A percentile compares a stretch with the other conserved stretches of the same genome.
These are phyloP conservation scores for Boletus sensibilis DNA, from an alignment of 768 basidiomycete genomes.

Conservation along the genomic window DNA sequence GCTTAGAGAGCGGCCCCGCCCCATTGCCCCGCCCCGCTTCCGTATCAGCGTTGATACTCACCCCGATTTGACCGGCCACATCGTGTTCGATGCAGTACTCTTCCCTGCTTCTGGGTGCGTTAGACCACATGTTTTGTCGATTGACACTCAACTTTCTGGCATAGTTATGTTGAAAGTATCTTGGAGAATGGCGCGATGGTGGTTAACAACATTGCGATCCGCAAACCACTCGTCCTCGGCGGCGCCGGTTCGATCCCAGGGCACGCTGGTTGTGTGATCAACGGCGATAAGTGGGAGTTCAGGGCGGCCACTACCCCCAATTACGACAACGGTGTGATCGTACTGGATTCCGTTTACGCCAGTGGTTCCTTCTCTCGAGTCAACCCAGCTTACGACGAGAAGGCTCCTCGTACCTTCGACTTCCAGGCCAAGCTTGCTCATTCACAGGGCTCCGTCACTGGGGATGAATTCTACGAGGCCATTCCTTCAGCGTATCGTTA, in stretches of 20 bases:
- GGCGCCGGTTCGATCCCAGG: conserved; percentile 15
- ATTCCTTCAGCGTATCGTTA: conserved; percentile 24
- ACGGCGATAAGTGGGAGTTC: conserved; percentile 31
- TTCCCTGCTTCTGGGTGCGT: conserved; percentile 47
- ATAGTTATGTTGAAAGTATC: conserved; percentile 30
- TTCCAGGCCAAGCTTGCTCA: conserved; percentile 21
- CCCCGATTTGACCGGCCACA: conserved; percentile 42
- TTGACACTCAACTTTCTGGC: background rate
- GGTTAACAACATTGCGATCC: conserved; percentile 26
- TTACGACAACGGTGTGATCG: conserved; percentile 23
- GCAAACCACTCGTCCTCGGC: conserved; percentile 30
- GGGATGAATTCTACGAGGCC: conserved; percentile 17
- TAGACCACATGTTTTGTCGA: conserved; percentile 6
- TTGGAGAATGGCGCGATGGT: conserved; percentile 36
- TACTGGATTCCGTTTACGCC: conserved; percentile 32
- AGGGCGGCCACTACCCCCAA: conserved; percentile 26
- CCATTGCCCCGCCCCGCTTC: conserved; percentile 37
- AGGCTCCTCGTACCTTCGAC: conserved; percentile 23
- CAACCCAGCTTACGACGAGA: conserved; percentile 28
- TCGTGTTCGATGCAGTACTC: conserved; percentile 44
- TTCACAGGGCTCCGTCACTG: conserved; percentile 17
- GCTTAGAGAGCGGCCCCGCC: conserved; percentile 30
- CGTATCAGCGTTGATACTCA: conserved; percentile 35
- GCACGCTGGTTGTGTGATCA: conserved; percentile 28
- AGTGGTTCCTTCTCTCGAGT: conserved; percentile 27